phyloP scores from a whole-genome alignment of 2,329 filamentous ascomycete genomes.

The Paecilomyces niveus region DNA sequence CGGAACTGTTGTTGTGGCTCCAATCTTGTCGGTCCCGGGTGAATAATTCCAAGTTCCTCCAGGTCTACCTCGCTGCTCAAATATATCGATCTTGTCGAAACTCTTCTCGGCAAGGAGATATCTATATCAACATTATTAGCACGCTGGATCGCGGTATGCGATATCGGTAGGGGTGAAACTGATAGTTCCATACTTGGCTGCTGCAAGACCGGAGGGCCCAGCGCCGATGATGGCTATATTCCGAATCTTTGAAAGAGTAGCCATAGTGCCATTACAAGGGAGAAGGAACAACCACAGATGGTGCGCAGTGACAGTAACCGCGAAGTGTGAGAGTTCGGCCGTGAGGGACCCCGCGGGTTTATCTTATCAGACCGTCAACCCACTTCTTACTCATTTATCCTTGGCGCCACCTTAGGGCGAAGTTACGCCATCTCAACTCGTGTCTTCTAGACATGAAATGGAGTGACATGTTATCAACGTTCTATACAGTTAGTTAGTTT shows the following conservation, averaged over 20 bases:
- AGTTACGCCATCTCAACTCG: background rate
- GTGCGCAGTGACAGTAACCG: background rate
- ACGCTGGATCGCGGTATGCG: background rate
- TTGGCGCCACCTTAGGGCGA: background rate
- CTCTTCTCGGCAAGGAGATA: slow-evolving; percentile 65
- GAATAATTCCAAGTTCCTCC: slow-evolving; percentile 87
- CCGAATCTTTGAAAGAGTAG: slow-evolving; percentile 10
- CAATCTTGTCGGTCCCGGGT: slow-evolving; percentile 39
- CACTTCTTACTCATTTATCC: background rate
- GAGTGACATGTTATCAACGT: too few relatives aligned
- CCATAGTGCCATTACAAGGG: background rate
- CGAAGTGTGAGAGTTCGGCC: background rate
- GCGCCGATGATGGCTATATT: slow-evolving; percentile 72
- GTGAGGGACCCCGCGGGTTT: background rate
- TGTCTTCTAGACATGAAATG: background rate
- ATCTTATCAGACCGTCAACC: background rate
- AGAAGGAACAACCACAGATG: background rate
- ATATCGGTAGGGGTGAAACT: background rate
- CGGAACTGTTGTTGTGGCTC: slow-evolving; percentile 48
- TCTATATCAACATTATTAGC: slow-evolving; percentile 26
- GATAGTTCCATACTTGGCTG: slow-evolving; percentile 54
- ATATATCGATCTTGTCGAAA: slow-evolving; percentile 67
- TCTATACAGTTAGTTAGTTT: too few relatives aligned
- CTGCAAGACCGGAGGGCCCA: slow-evolving; percentile 69
- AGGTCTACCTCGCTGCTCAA: slow-evolving; percentile 69